These are phyloP conservation scores for Talaromyces marneffei DNA, from an alignment of 2,329 filamentous ascomycete species.

Conservation along the genomic window DNA sequence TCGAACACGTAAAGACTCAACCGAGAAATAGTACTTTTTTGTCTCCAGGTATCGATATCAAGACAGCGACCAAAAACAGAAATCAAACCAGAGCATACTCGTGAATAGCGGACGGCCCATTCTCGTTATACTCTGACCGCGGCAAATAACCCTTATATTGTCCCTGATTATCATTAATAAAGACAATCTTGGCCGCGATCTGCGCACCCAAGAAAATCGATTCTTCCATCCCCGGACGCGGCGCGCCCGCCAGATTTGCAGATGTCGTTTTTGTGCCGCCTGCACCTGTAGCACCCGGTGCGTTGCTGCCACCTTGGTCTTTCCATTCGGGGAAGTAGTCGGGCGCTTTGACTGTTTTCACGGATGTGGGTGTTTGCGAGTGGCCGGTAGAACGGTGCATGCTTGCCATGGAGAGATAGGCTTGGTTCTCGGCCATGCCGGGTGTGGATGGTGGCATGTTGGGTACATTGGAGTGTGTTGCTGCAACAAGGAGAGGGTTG, in stretches of 20 bases:
- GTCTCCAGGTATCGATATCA: background rate
- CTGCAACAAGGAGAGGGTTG: conserved; percentile 86
- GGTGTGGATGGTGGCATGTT: conserved; percentile 28
- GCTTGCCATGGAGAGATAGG: conserved; percentile 22
- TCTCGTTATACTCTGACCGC: conserved; percentile 62
- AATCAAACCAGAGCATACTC: conserved; percentile 39
- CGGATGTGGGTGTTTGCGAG: conserved; percentile 73
- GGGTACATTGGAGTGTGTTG: conserved; percentile 54
- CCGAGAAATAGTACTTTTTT: background rate
- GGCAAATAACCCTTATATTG: conserved; percentile 64
- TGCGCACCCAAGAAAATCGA: conserved; percentile 81
- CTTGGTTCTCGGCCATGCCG: conserved; percentile 23
- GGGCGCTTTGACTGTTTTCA: conserved; percentile 71
- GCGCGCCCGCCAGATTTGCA: conserved; percentile 39
- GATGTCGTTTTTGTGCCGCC: conserved; percentile 16
- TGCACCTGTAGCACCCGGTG: conserved; percentile 25
- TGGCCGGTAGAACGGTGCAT: conserved; percentile 55
- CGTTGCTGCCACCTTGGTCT: conserved; percentile 49
- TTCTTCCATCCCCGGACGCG: conserved; percentile 61
- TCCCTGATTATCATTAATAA: conserved; percentile 59
- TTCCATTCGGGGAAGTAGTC: conserved; percentile 91
- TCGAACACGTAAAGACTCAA: background rate
- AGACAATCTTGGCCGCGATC: conserved; percentile 71
- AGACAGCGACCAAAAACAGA: background rate
- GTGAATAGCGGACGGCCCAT: conserved; percentile 59